Evolutionary conservation across 805 yeast species (phyloP).

Genomic region (Suhomyces sp.): DNA sequence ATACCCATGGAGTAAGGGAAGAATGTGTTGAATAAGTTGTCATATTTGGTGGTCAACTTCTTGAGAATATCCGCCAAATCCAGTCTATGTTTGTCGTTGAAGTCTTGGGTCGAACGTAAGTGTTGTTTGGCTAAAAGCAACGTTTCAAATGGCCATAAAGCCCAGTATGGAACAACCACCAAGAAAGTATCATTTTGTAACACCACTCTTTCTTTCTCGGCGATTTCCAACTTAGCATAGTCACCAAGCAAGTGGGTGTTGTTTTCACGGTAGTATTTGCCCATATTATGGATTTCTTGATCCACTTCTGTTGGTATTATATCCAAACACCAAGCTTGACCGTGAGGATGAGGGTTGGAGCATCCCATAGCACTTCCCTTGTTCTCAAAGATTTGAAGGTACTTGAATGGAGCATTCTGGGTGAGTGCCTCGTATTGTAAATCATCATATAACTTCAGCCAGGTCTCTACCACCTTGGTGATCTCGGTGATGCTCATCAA

Average conservation of each 20-base stretch:
- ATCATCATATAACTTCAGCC: conserved; percentile 54
- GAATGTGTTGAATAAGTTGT: conserved; percentile 64
- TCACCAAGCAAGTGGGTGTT: conserved; percentile 58
- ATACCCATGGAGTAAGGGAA: conserved; percentile 84
- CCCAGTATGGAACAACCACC: conserved; percentile 79
- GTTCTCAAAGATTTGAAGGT: conserved; percentile 73
- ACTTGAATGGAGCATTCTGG: conserved; percentile 48
- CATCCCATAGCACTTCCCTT: conserved; percentile 83
- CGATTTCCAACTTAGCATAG: conserved; percentile 56
- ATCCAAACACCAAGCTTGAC: conserved; percentile 77
- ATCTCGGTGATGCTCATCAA: conserved; percentile 51
- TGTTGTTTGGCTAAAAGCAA: conserved; percentile 59
- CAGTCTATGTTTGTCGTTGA: conserved; percentile 43
- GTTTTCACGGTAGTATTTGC: conserved; percentile 41
- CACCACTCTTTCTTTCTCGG: conserved; percentile 52
- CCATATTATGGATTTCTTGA: conserved; percentile 53
- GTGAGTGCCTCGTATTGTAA: conserved; percentile 37
- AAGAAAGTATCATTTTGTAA: conserved; percentile 61
- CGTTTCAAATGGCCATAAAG: conserved; percentile 79
- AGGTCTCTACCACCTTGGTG: conserved; percentile 51
- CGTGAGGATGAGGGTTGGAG: conserved; percentile 80
- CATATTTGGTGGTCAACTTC: conserved; percentile 60
- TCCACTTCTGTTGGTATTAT: conserved; percentile 65
- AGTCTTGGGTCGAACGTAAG: conserved; percentile 48
- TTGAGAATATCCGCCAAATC: conserved; percentile 60